These are phyloP conservation scores for Fusarium sp. DNA, from an alignment of 2,329 filamentous ascomycete genomes.

Conservation along the genomic window DNA sequence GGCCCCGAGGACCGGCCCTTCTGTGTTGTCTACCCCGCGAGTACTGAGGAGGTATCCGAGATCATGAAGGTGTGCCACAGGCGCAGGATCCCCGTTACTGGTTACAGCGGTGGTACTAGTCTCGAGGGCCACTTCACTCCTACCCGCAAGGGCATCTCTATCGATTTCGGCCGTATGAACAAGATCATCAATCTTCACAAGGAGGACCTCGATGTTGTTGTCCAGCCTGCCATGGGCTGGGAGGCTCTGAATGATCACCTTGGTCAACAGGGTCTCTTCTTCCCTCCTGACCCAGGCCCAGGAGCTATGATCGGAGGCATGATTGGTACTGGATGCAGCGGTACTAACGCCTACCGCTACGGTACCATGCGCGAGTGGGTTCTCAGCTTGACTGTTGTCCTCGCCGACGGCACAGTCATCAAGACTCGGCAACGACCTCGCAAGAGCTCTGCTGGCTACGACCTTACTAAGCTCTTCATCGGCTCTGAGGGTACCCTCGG, in stretches of 20 bases:
- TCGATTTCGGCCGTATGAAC: constrained; percentile 90
- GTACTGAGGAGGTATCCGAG: constrained; percentile 84
- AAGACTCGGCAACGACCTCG: constrained; percentile 88
- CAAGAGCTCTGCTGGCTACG: constrained; percentile 92
- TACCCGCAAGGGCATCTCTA: constrained; percentile 83
- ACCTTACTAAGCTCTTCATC: constrained; percentile 89
- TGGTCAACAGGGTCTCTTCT: constrained; percentile 80
- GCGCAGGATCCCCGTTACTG: constrained; percentile 84
- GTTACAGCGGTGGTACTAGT: constrained; percentile 88
- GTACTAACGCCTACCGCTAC: constrained; percentile 92
- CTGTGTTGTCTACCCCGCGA: constrained; percentile 79
- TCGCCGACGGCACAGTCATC: constrained; percentile 90
- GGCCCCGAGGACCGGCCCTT: constrained; percentile 65
- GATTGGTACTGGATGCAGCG: constrained; percentile 78
- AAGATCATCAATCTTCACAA: constrained; percentile 81
- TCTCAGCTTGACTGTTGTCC: constrained; percentile 83
- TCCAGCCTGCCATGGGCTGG: constrained; percentile 88
- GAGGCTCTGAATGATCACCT: constrained; percentile 85
- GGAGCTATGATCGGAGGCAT: constrained; percentile 93
- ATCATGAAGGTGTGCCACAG: constrained; percentile 90
- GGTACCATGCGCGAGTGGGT: constrained; percentile 98
- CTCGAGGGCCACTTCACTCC: constrained; percentile 90
- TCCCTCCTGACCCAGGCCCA: constrained; percentile 90
- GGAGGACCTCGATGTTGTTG: constrained; percentile 79
- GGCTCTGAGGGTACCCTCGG: constrained; percentile 93